Conservation (phyloP, 495 filamentous ascomycete species). For the Xylaria palmicola region DNA sequence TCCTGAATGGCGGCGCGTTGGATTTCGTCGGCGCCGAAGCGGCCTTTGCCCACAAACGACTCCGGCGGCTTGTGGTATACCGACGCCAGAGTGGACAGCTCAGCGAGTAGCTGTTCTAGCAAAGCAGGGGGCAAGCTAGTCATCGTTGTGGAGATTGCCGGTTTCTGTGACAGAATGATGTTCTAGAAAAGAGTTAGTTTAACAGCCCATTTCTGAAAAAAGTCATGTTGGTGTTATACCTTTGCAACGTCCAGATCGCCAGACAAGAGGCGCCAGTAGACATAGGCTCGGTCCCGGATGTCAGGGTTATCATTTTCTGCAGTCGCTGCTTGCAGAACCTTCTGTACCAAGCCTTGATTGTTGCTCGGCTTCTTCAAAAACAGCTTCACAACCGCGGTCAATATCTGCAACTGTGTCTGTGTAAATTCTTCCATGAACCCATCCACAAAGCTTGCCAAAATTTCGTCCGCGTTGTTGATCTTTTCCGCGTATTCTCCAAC, state of each 20-base stretch:
- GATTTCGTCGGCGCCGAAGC: slow-evolving; percentile 90
- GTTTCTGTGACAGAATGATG: slow-evolving; percentile 91
- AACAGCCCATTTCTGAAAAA: not conserved
- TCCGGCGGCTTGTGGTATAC: slow-evolving; percentile 99
- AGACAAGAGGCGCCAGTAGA: slow-evolving; percentile 97
- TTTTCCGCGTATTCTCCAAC: slow-evolving; percentile 99
- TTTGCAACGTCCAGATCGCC: slow-evolving; percentile 86
- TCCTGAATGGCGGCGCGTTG: slow-evolving; percentile 96
- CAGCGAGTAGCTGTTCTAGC: slow-evolving; percentile 80
- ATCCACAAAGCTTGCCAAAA: slow-evolving; percentile 81
- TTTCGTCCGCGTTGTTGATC: slow-evolving; percentile 94
- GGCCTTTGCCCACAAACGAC: slow-evolving; percentile 92
- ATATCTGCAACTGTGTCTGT: slow-evolving; percentile 91
- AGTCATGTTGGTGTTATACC: slow-evolving; percentile 41
- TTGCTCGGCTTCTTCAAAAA: slow-evolving; percentile 94
- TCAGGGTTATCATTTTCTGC: slow-evolving; percentile 96
- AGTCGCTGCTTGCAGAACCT: slow-evolving; percentile 87
- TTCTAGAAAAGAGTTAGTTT: slow-evolving; percentile 51
- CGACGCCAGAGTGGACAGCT: slow-evolving; percentile 94
- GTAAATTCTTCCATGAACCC: slow-evolving; percentile 91
- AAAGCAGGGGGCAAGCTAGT: slow-evolving; percentile 78
- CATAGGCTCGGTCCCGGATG: slow-evolving; percentile 93
- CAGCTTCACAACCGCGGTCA: slow-evolving; percentile 94
- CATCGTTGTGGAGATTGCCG: slow-evolving; percentile 90
- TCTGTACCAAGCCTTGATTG: slow-evolving; percentile 85